Evolutionary conservation across 2,329 filamentous ascomycete genomes (phyloP), one percentile per base, ranked within the genome.

Genomic region (Aspergillus intermedius): DNA sequence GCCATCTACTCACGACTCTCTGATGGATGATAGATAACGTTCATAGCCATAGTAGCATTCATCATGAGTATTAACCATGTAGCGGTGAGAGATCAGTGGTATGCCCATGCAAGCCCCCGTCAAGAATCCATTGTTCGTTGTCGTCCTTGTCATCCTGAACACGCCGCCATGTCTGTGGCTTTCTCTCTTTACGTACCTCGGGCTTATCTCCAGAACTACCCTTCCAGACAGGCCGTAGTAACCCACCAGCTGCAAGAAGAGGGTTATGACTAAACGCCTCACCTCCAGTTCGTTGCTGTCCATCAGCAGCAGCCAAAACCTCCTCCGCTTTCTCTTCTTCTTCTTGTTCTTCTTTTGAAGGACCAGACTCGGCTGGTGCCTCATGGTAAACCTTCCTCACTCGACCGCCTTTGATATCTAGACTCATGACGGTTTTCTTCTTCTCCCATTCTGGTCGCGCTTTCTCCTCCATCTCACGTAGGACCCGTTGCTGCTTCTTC

Each of bases 381-480:
- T 71, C 67, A 56, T 64, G 56, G 62, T 52, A 71, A 48, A 51
- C 68, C 51, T 80, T 81, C 4, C 93, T 83, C 2, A 95, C 82
- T 59, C 85, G 90, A 15, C 86, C 84, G 0, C 84, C 85, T 7
- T 84, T 83, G 0, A 95, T 72, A 64, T 95, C 89, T 52, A 95
- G 87, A 61, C 87, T 91, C 56, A 94, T 80, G 1, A 96, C 86
- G 51, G 93, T 84, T 58, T 80, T 82, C 50, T 88, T 79, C 77
- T 91, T 95, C 73, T 96, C 91, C 68, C 90, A 95, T 53, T 94
- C 91, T 0, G 90, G 89, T 45, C 80, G 76, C 3, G 86, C 84
- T 57, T 86, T 87, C 83, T 90, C 94, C 60, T 95, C 88, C 76
- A 93, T 84, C 68, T 95, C 88, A 4, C 88, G 76, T 57, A 95